These are phyloP conservation scores for Pseudoturritis turrita DNA, from an alignment of 345 rosid species.

Conservation along the genomic window DNA sequence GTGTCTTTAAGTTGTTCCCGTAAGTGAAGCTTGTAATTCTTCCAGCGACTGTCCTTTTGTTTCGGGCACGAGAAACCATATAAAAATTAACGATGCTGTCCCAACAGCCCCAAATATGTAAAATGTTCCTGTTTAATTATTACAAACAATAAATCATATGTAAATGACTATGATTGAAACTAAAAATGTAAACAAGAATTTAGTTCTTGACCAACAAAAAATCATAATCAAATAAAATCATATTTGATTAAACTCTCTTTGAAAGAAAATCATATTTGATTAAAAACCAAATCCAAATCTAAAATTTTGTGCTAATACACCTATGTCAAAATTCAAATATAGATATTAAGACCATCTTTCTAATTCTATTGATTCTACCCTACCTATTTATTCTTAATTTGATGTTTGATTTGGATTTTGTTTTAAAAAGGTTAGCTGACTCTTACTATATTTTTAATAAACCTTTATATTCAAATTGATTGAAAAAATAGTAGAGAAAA, in stretches of 20 bases:
- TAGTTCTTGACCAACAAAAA: background rate
- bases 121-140: constrained; percentile 39
- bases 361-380: background rate
- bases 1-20: background rate
- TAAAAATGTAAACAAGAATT: background rate
- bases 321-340: background rate
- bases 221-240: too few species aligned
- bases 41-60: constrained; percentile 59
- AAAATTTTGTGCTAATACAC: background rate
- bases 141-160: background rate
- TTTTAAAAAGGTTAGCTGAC: background rate
- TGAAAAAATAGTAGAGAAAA: background rate
- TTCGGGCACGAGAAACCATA: constrained; percentile 49
- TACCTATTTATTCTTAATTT: background rate
- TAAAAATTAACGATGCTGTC: constrained; percentile 32
- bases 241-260: background rate
- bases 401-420: background rate
- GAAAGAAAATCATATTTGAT: background rate
- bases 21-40: constrained; percentile 50
- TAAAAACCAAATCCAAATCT: background rate
- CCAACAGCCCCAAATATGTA: constrained; percentile 35
- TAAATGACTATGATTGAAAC: background rate
- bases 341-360: background rate
- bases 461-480: background rate
- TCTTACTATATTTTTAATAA: background rate